A percentile compares a stretch with the other conserved stretches of the same genome.
Evolutionary conservation across 805 yeast genomes (phyloP).

Genomic region (Candida boleticola): DNA sequence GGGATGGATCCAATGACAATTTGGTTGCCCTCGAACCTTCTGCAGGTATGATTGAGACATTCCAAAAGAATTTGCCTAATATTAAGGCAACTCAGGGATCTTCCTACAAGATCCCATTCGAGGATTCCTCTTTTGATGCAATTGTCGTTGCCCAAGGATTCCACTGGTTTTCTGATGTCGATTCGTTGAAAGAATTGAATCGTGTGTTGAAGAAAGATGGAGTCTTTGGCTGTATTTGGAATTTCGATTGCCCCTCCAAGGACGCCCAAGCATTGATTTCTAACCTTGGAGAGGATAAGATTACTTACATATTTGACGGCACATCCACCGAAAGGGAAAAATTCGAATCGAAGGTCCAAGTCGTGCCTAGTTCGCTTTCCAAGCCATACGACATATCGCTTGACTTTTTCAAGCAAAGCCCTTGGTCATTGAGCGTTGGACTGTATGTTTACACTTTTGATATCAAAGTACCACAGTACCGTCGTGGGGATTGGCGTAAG

Average conservation of each 20-base stretch:
- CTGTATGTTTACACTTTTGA: conserved; percentile 36
- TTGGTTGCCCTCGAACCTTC: conserved; percentile 55
- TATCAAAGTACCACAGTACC: conserved; percentile 53
- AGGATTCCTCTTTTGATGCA: conserved; percentile 45
- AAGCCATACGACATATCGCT: conserved; percentile 7
- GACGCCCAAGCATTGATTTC: not conserved
- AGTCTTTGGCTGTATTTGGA: conserved; percentile 57
- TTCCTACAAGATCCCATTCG: conserved; percentile 46
- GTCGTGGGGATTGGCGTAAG: conserved; percentile 46
- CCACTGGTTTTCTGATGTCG: conserved; percentile 62
- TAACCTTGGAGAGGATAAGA: not conserved
- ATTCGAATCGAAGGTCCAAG: not conserved
- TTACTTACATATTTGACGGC: conserved; percentile 4
- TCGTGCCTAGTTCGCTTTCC: not conserved
- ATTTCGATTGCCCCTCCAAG: conserved; percentile 38
- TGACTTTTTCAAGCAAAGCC: conserved; percentile 18
- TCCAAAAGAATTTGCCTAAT: conserved; percentile 45
- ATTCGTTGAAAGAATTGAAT: conserved; percentile 46
- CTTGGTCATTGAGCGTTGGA: conserved; percentile 39
- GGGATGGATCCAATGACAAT: conserved; percentile 21
- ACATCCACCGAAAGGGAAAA: not conserved
- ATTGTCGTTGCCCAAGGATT: conserved; percentile 60
- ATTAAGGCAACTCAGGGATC: conserved; percentile 37
- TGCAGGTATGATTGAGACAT: conserved; percentile 52
- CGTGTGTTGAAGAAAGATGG: conserved; percentile 51